Evolutionary conservation across 73 alveolate genomes (phyloP).

Genomic region (Paramecium sonneborni): DNA sequence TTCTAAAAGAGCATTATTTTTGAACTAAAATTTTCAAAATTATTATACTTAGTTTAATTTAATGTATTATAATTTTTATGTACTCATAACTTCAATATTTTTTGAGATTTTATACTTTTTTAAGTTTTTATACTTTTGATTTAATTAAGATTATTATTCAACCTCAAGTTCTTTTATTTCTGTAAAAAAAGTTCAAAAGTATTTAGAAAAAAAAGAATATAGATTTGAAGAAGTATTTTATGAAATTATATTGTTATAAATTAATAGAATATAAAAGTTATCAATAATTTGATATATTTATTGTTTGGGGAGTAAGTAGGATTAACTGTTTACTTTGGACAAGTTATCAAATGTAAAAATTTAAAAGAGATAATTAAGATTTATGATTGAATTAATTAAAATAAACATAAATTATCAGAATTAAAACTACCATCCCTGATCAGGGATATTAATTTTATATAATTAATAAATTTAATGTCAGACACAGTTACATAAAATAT

Average conservation of each 20-base stretch:
- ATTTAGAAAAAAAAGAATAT: too few species aligned
- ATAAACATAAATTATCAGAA: slow-evolving; percentile 7
- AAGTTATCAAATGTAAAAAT: neutral
- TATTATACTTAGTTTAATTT: neutral
- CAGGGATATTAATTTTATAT: neutral
- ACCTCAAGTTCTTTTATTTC: neutral
- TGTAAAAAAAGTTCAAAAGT: neutral
- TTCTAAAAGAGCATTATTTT: neutral
- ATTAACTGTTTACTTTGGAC: neutral
- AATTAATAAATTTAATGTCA: neutral
- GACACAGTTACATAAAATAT: neutral
- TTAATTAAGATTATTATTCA: too few species aligned
- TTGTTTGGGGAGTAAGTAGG: neutral
- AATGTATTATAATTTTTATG: neutral
- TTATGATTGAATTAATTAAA: neutral
- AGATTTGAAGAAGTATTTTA: too few species aligned
- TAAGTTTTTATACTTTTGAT: too few species aligned
- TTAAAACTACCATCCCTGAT: slow-evolving; percentile 15
- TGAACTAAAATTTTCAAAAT: neutral
- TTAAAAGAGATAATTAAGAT: neutral
- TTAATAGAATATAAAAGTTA: neutral
- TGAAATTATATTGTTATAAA: neutral
- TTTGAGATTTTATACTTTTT: neutral
- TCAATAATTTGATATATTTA: neutral
- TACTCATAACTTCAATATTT: neutral